These are phyloP conservation scores for Rhizopus arrhizus DNA, from an alignment of 371 early-diverging fungal species.

Conservation along the genomic window DNA sequence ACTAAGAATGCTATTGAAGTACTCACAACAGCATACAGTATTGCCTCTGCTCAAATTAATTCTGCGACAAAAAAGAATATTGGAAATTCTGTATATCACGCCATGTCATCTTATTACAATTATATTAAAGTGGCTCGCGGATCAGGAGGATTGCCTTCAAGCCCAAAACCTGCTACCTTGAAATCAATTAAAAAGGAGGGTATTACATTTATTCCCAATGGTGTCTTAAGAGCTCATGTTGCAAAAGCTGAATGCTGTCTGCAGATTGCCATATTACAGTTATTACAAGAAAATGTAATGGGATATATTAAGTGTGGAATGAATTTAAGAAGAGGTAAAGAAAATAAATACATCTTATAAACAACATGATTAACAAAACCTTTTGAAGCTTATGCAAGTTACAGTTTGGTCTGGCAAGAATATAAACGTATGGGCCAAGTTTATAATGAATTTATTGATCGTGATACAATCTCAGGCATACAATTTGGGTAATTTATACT, in stretches of 20 bases:
- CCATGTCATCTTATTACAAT: slow-evolving; percentile 46
- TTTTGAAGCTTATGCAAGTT: slow-evolving; percentile 50
- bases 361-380: background rate
- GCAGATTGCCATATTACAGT: slow-evolving; percentile 60
- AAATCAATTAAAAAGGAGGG: slow-evolving; percentile 37
- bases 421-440: slow-evolving; percentile 57
- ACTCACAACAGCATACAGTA: slow-evolving; percentile 52
- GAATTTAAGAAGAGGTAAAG: slow-evolving; percentile 63
- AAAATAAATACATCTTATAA: background rate
- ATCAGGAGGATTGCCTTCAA: slow-evolving; percentile 37
- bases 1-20: slow-evolving; percentile 59
- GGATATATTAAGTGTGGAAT: slow-evolving; percentile 68
- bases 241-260: slow-evolving; percentile 64
- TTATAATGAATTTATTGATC: slow-evolving; percentile 51
- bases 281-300: slow-evolving; percentile 62
- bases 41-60: slow-evolving; percentile 63
- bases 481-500: slow-evolving; percentile 48
- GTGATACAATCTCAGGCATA: slow-evolving; percentile 55
- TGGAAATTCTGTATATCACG: slow-evolving; percentile 45
- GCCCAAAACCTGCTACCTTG: slow-evolving; percentile 43
- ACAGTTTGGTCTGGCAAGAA: slow-evolving; percentile 58
- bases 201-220: slow-evolving; percentile 55
- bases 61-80: slow-evolving; percentile 60
- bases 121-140: slow-evolving; percentile 50
- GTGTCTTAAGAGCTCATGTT: slow-evolving; percentile 63